These are phyloP conservation scores for Schizosaccharomyces cryophilus DNA, from an alignment of 805 yeast genomes.

Conservation along the genomic window DNA sequence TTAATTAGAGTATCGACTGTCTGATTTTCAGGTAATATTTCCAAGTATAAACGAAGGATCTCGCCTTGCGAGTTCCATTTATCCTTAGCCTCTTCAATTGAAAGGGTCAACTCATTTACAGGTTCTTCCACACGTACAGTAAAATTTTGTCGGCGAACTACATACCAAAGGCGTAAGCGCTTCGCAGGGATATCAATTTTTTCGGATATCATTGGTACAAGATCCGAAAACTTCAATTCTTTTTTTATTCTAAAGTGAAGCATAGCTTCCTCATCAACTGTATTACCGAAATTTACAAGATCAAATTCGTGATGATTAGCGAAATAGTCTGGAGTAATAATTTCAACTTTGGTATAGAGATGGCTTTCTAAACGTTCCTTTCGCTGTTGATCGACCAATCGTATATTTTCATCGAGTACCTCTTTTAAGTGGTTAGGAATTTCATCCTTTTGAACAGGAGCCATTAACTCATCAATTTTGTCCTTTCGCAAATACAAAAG, in stretches of 20 bases:
- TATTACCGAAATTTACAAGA: background rate
- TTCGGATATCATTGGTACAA: background rate
- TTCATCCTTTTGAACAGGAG: constrained; percentile 27
- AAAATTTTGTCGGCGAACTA: background rate
- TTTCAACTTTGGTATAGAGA: constrained; percentile 30
- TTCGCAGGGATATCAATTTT: background rate
- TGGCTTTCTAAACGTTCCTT: constrained; percentile 52
- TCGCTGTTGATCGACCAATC: constrained; percentile 26
- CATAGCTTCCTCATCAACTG: background rate
- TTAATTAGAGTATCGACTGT: background rate
- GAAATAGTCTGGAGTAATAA: constrained; percentile 15
- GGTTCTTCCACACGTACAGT: background rate
- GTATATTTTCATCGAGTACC: constrained; percentile 38
- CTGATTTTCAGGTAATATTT: background rate
- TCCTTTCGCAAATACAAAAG: constrained; percentile 64
- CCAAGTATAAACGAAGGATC: background rate
- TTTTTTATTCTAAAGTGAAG: background rate
- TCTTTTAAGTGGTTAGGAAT: constrained; percentile 46
- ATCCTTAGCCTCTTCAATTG: constrained; percentile 2
- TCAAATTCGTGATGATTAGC: background rate
- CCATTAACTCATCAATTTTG: constrained; percentile 31
- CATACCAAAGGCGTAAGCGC: background rate
- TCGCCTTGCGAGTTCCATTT: background rate
- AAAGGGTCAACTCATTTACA: background rate
- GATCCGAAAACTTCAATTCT: background rate